These are phyloP conservation scores for Arabidopsis hybrid DNA, from an alignment of 441 rosid species.

Conservation along the genomic window DNA sequence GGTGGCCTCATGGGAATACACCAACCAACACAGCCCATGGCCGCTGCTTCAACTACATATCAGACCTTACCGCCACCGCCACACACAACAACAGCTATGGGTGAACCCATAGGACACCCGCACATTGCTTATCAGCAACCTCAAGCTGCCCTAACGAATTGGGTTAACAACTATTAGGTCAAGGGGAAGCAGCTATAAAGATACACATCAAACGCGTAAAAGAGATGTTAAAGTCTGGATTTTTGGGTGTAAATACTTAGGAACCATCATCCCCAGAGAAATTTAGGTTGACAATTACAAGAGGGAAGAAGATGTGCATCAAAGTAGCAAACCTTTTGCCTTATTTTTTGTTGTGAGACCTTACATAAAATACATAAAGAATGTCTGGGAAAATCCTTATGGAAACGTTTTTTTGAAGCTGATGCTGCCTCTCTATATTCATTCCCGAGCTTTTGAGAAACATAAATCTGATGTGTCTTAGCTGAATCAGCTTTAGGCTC, in stretches of 20 bases:
- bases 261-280: slow-evolving; percentile 50
- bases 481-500: not conserved
- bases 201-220: slow-evolving; percentile 17
- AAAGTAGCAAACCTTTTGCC: slow-evolving; percentile 23
- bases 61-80: slow-evolving; percentile 59
- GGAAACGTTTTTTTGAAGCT: slow-evolving; percentile 23
- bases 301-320: slow-evolving; percentile 34
- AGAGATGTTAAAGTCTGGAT: slow-evolving; percentile 36
- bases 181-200: slow-evolving; percentile 29
- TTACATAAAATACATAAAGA: slow-evolving; percentile 19
- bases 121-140: slow-evolving; percentile 71
- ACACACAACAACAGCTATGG: slow-evolving; percentile 58
- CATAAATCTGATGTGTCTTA: slow-evolving; percentile 13
- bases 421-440: slow-evolving; percentile 11
- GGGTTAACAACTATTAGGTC: slow-evolving; percentile 64
- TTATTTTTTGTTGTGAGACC: slow-evolving; percentile 33
- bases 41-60: slow-evolving; percentile 60
- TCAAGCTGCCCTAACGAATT: slow-evolving; percentile 62
- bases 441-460: slow-evolving; percentile 13
- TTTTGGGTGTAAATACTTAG: slow-evolving; percentile 76
- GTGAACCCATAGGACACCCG: slow-evolving; percentile 59
- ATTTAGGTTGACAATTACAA: slow-evolving; percentile 46
- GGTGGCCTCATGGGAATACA: slow-evolving; percentile 66
- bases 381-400: slow-evolving; percentile 25
- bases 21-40: slow-evolving; percentile 65